Base-by-base conservation (phyloP, 225 moss, liverwort and hornwort genomes). In the Physcomitrium patens region DNA sequence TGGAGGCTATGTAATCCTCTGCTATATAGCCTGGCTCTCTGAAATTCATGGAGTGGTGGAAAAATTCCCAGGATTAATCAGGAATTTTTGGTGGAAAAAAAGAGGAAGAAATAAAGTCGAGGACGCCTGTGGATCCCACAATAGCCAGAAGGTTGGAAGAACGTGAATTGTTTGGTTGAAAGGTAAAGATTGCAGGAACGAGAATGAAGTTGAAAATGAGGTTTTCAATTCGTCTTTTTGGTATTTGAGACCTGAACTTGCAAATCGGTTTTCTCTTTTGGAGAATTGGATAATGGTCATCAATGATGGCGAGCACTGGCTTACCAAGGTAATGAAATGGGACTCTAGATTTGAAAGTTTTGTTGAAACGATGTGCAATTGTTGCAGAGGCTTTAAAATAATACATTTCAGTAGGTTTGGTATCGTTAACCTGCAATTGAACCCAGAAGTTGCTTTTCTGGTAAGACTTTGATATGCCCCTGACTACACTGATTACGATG, bases 241-340 rank as follows among this genome's bases (percentile, higher is more conserved):
- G 49, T 47, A 14, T 60, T 11, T 8, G 20, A 73, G 46, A 62
- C 3, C 37, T 66, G 31, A 37, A 37, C 31, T 37, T 37, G 7
- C 31, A 37, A 7, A 62, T 22, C 56, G 26, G 12, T 74, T 7
- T 14, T 26, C 20, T 8, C 5, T 42, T 57, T 73, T 95, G 28
- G 97, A 91, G 74, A 99, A 93, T 79, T 93, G 95, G 97, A 99
- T 93, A 77, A 93, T 99, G 97, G 83, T 86, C 44, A 95, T 95
- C 42, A 69, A 95, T 79, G 86, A 88, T 41, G 88, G 90, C 44
- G 91, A 99, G 31, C 31, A 37, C 31, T 7, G 31, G 81, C 82
- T 95, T 1, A 82, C 82, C 10, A 99, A 99, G 93, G 94, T 97
- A 63, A 68, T 9, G 9, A 0, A 37, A 2, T 19, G 28, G 26